Evolutionary conservation across 2,329 filamentous ascomycete species (phyloP).

Genomic region (Leptographium radiaticola): DNA sequence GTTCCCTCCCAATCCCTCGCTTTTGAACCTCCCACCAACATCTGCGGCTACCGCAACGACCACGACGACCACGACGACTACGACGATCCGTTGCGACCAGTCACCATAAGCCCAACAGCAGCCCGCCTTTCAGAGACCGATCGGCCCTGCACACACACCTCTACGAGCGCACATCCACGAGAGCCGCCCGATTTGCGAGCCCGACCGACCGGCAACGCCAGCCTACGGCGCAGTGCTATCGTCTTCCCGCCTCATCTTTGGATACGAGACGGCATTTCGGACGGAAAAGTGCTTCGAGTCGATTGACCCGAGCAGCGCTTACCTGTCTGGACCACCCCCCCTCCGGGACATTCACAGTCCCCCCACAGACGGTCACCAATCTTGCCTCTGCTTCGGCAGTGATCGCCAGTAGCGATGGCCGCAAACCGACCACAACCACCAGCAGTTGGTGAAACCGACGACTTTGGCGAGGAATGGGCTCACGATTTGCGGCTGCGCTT

Average conservation of each 20-base stretch:
- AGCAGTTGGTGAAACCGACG: conserved; percentile 17
- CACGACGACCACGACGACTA: background rate
- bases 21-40: background rate
- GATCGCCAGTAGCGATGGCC: conserved; percentile 16
- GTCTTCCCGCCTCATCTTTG: background rate
- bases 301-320: too few relatives aligned
- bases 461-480: conserved; percentile 62
- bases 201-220: background rate
- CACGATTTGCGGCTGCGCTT: conserved; percentile 71
- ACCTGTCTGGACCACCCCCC: too few relatives aligned
- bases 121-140: too few relatives aligned
- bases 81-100: background rate
- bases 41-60: background rate
- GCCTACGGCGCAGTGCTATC: conserved; percentile 5
- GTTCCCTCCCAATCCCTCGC: background rate
- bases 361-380: too few relatives aligned
- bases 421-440: conserved; percentile 12
- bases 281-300: too few relatives aligned
- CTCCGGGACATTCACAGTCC: too few relatives aligned
- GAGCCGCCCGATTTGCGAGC: background rate
- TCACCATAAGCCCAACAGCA: too few relatives aligned
- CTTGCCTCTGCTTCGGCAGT: too few relatives aligned
- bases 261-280: too few relatives aligned
- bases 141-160: too few relatives aligned
- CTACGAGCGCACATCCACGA: background rate